These are phyloP conservation scores for Nigrospora osmanthi DNA, from an alignment of 2,329 filamentous ascomycete genomes.

Conservation along the genomic window DNA sequence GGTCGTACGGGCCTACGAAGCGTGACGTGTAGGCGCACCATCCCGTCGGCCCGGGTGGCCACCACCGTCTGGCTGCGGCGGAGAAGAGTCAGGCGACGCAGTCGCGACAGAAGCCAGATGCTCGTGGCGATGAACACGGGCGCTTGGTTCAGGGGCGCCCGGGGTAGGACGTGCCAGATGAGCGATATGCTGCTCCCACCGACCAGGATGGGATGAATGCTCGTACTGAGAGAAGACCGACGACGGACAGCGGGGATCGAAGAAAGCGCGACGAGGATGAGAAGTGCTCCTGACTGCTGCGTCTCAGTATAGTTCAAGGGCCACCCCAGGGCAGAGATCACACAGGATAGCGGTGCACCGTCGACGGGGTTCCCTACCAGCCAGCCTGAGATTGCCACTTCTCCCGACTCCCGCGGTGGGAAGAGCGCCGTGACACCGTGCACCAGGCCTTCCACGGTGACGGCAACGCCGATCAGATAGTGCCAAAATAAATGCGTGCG, in stretches of 20 bases:
- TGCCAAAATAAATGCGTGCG: neutral
- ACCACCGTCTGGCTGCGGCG: neutral
- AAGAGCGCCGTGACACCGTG: neutral
- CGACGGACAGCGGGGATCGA: neutral
- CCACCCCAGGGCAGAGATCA: no score
- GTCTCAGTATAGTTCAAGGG: no score
- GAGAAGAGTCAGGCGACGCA: neutral
- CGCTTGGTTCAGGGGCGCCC: neutral
- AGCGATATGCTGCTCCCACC: neutral
- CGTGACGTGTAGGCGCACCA: neutral
- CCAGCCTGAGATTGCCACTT: neutral
- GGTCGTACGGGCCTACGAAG: neutral
- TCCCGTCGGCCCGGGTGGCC: neutral
- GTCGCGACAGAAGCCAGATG: neutral
- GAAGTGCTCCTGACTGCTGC: no score
- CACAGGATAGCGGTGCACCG: neutral
- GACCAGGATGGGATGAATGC: neutral
- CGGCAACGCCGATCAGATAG: neutral
- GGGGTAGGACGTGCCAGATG: neutral
- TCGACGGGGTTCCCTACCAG: neutral
- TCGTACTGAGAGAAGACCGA: neutral
- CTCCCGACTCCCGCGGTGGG: neutral
- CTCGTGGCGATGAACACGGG: neutral
- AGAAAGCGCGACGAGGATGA: neutral
- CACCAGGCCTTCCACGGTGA: neutral